Evolutionary conservation across 805 yeast species (phyloP), one percentile per base, ranked within the genome.

Genomic region (Jamesozyma jinghongensis): DNA sequence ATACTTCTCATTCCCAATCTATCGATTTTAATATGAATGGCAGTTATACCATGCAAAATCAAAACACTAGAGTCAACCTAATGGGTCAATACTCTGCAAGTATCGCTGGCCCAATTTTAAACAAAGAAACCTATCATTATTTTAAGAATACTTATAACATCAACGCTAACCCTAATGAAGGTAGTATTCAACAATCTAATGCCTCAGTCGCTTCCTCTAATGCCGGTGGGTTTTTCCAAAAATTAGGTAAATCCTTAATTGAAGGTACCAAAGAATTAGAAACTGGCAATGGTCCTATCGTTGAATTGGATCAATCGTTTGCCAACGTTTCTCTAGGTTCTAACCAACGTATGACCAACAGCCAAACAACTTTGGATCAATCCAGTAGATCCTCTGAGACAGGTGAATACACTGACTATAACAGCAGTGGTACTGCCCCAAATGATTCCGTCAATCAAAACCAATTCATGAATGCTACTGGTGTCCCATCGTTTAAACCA

Each of bases 231-330:
- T 59, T 62, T 37, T 62, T 61, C 37, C 63, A 62, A 39, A 50
- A 50, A 34, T 56, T 62, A 39, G 66, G 66, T 32, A 55, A 54
- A 41, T 47, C 62, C 14, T 40, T 62, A 28, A 57, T 61, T 19
- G 65, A 60, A 38, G 64, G 63, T 16, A 61, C 66, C 1, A 49
- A 55, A 22, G 66, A 61, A 48, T 47, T 61, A 22, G 66, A 53
- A 39, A 38, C 28, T 25, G 40, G 40, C 29, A n/a, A 25, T 14
- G 34, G 28, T 19, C 26, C 18, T 37, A 34, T 12, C 13, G 28
- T 18, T 36, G 20, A 29, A 17, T n/a, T 33, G n/a, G 27, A 34
- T n/a, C 34, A 31, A 31, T 19, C 26, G 13, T 14, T 16, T 17
- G 7, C 34, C 14, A 31, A 31, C 19, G 13, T 8, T 16, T 6